Base-by-base conservation (phyloP, 108 stramenopile genomes). In the Skeletonema grethae region DNA sequence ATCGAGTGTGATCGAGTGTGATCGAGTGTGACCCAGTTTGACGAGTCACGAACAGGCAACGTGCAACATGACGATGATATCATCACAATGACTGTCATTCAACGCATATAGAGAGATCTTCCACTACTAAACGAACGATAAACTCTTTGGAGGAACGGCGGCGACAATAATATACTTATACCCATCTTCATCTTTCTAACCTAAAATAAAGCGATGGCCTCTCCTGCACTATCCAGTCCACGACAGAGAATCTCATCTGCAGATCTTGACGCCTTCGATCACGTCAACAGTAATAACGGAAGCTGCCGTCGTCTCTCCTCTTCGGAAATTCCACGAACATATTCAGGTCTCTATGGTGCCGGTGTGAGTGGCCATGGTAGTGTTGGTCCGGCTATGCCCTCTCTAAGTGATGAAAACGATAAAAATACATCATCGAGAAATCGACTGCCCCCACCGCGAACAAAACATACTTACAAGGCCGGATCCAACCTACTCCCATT, bases 241-340 rank as follows among this genome's bases (percentile, higher is more conserved):
- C 65, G 77, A 39, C 65, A 70, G 24, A 69, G 70, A 59, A 36
- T 78, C 32, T 66, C 60, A 48, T 72, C 70, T 2, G 43, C 56
- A 35, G 77, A 78, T 35, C 43, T 78, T 31, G 63, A 65, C 15
- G 67, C 46, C 10, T 61, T 69, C 63, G 63, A 56, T 35, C 29
- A 41, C 9, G 20, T 50, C 16, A 38, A 38, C 10, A 38, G 9
- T 11, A 38, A 11, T 9, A 38, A 41, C 24, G 58, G 25, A 31
- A 60, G 60, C 13, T 60, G 59, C 59, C 87, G 90, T 15, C 87
- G 93, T 25, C 72, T 91, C 58, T 76, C 84, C 69, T 91, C 90
- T 2, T 63, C 85, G 5, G 93, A 94, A 61, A 91, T 94, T 69
- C 85, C 89, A 10, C 74, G 90, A 66, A 86, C 89, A 1, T 91